These are phyloP conservation scores for Orbilia ellipsospora DNA, from an alignment of 2,329 filamentous ascomycete species.

Conservation along the genomic window DNA sequence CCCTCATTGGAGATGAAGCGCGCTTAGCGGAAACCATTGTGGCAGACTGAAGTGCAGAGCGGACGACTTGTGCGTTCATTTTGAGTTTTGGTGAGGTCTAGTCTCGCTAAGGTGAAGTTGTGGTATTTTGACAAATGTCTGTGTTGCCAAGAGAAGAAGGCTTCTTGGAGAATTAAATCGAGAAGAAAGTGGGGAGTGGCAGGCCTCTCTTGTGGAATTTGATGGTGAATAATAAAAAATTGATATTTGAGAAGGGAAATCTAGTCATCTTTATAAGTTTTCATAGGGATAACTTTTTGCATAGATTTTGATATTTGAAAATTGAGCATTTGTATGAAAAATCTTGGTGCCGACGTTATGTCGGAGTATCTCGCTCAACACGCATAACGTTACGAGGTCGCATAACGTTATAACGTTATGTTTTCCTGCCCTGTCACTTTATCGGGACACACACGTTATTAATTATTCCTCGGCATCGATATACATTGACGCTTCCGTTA, in stretches of 20 bases:
- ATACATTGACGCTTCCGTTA: neutral
- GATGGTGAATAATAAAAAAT: neutral
- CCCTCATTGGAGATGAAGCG: slow-evolving; percentile 1
- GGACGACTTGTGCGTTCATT: slow-evolving; percentile 32
- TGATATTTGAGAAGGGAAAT: neutral
- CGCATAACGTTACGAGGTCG: slow-evolving; percentile 12
- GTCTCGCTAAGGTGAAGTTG: neutral
- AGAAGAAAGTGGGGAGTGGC: too few species aligned
- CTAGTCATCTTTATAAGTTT: slow-evolving; percentile 3
- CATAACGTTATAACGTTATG: slow-evolving; percentile 52
- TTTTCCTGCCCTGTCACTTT: slow-evolving; percentile 20
- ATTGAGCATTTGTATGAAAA: neutral
- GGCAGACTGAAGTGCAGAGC: slow-evolving; percentile 12
- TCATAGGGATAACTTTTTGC: neutral
- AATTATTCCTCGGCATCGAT: neutral
- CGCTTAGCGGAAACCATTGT: slow-evolving; percentile 6
- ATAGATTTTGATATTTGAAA: too few species aligned
- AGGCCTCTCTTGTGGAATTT: too few species aligned
- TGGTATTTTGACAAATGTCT: slow-evolving; percentile 4
- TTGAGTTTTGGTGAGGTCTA: slow-evolving; percentile 2
- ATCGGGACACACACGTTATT: neutral
- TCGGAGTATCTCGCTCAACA: neutral
- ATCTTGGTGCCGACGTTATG: neutral
- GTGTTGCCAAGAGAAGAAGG: neutral
- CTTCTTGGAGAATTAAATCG: neutral